These are phyloP conservation scores for Purpureocillium lavendulum DNA, from an alignment of 2,329 filamentous ascomycete genomes.

Conservation along the genomic window DNA sequence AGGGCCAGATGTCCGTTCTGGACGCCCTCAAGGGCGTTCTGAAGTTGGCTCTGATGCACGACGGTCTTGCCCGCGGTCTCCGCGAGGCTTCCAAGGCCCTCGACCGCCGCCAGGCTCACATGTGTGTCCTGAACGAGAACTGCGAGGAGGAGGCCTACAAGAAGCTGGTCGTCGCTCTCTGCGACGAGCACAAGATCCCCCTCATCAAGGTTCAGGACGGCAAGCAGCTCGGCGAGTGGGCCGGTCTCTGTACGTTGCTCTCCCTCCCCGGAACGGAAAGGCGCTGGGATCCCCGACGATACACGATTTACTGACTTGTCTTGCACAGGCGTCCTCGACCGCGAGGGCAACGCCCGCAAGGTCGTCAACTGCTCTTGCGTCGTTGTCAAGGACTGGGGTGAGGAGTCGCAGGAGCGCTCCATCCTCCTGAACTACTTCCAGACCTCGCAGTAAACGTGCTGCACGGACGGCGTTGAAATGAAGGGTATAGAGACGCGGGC, in stretches of 20 bases:
- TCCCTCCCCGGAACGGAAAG: background rate
- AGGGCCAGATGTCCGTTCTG: conserved; percentile 94
- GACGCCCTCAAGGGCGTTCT: conserved; percentile 98
- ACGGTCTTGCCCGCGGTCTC: conserved; percentile 96
- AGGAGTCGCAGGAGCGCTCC: conserved; percentile 97
- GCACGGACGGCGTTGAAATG: conserved; percentile 22
- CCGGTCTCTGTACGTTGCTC: conserved; percentile 83
- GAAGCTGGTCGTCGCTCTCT: conserved; percentile 98
- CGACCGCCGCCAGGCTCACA: conserved; percentile 97
- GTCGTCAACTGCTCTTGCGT: conserved; percentile 99
- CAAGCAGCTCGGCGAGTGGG: conserved; percentile 99
- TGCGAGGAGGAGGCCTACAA: conserved; percentile 99
- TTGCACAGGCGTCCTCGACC: conserved; percentile 81
- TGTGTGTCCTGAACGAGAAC: conserved; percentile 99
- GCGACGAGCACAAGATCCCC: conserved; percentile 99
- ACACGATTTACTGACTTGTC: conserved; percentile 20
- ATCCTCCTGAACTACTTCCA: conserved; percentile 99
- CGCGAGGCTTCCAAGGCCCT: conserved; percentile 98
- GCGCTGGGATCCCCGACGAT: background rate
- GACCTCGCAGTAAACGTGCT: conserved; percentile 58
- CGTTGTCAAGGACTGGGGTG: conserved; percentile 99
- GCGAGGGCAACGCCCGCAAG: conserved; percentile 98
- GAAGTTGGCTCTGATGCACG: conserved; percentile 98
- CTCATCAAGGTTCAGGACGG: conserved; percentile 99
- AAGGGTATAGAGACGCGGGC: conserved; percentile 31